These are phyloP conservation scores for Vachellia pachyceras DNA, from an alignment of 306 rosid genomes.

Conservation along the genomic window DNA sequence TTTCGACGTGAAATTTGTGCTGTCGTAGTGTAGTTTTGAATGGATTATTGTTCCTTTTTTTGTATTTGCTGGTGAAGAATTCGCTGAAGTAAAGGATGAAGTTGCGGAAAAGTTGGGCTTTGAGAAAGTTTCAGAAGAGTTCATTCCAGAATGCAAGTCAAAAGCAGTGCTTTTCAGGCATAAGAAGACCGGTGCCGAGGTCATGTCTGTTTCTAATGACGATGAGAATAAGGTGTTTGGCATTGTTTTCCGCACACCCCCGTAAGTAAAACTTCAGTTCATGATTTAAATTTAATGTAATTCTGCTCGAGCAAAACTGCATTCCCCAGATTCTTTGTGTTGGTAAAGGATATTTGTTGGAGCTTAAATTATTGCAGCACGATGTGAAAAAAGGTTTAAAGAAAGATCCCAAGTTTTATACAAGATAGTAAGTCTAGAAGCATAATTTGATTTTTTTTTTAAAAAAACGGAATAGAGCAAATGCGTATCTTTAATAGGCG, in stretches of 20 bases:
- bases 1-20: background rate
- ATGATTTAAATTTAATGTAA: slow-evolving; percentile 2
- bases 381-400: background rate
- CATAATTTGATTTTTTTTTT: too few species aligned
- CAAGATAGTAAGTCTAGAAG: too few species aligned
- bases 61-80: slow-evolving; percentile 43
- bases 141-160: slow-evolving; percentile 88
- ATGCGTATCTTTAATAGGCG: too few species aligned
- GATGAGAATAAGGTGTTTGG: slow-evolving; percentile 99
- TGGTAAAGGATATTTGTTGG: background rate
- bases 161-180: slow-evolving; percentile 83
- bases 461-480: too few species aligned
- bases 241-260: slow-evolving; percentile 94
- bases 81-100: slow-evolving; percentile 60
- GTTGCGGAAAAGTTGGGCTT: slow-evolving; percentile 74
- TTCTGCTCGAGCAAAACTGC: background rate
- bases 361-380: background rate
- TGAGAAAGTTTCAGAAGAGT: slow-evolving; percentile 80
- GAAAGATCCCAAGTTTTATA: background rate
- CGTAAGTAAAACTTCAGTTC: slow-evolving; percentile 56
- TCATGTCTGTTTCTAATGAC: slow-evolving; percentile 82
- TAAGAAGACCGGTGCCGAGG: slow-evolving; percentile 84
- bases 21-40: background rate
- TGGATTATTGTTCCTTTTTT: background rate
- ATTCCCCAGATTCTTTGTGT: background rate